These are phyloP conservation scores for Lepiota brunneoincarnata DNA, from an alignment of 768 basidiomycete genomes.

Conservation along the genomic window DNA sequence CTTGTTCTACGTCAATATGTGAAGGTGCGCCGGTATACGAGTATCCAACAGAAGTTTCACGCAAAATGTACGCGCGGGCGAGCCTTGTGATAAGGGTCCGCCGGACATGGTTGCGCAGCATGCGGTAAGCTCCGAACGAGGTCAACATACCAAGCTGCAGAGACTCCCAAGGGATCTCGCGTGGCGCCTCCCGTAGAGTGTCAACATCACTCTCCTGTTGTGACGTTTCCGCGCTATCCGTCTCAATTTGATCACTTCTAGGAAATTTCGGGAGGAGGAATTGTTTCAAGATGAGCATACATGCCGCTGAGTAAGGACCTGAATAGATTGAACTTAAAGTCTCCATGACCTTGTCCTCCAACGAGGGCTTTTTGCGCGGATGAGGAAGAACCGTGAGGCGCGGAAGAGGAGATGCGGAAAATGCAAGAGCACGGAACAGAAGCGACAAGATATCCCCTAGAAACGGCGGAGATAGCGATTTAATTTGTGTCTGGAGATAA, in stretches of 20 bases:
- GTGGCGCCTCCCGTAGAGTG: background rate
- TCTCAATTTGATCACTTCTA: conserved; percentile 4
- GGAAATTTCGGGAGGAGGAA: conserved; percentile 50
- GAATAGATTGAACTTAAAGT: conserved; percentile 54
- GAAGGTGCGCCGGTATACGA: conserved; percentile 59
- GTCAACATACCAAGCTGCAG: conserved; percentile 36
- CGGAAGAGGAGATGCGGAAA: conserved; percentile 64
- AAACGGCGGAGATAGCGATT: conserved; percentile 52
- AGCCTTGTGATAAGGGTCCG: conserved; percentile 58
- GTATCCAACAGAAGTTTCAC: conserved; percentile 49
- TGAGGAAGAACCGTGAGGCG: conserved; percentile 54
- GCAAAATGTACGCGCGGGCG: conserved; percentile 63
- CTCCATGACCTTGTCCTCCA: conserved; percentile 58
- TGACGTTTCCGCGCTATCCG: conserved; percentile 4
- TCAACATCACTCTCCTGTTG: background rate
- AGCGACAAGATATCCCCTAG: conserved; percentile 61
- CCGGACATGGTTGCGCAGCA: conserved; percentile 61
- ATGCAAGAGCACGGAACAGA: conserved; percentile 69
- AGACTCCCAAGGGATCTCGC: conserved; percentile 9
- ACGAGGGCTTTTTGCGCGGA: conserved; percentile 29
- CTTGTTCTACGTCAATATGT: conserved; percentile 56
- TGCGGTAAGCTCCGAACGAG: conserved; percentile 59
- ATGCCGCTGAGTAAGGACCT: conserved; percentile 64
- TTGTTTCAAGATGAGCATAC: conserved; percentile 59
- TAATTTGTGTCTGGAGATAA: conserved; percentile 60